These are phyloP conservation scores for Suillus occidentalis DNA, from an alignment of 768 basidiomycete genomes.

Conservation along the genomic window DNA sequence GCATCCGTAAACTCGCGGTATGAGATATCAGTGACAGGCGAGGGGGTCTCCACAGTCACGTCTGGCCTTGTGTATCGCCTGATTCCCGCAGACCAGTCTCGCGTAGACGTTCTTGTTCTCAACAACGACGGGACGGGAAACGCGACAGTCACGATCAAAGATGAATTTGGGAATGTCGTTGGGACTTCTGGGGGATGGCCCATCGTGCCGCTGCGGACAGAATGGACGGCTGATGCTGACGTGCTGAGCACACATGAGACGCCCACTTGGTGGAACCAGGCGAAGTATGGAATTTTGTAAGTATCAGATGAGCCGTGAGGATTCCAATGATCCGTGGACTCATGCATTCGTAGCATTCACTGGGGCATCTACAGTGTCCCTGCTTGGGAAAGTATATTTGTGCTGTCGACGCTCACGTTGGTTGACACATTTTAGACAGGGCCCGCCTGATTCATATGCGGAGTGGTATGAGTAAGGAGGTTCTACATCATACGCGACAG, in stretches of 20 bases:
- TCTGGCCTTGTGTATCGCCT: constrained; percentile 46
- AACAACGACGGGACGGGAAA: constrained; percentile 30
- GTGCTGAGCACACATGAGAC: constrained; percentile 47
- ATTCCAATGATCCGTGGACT: not conserved
- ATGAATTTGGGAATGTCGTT: constrained; percentile 35
- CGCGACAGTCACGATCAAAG: constrained; percentile 35
- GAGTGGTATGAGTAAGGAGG: constrained; percentile 55
- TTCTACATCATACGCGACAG: not conserved
- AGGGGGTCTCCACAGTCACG: constrained; percentile 42
- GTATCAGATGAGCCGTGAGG: constrained; percentile 12
- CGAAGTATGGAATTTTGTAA: constrained; percentile 59
- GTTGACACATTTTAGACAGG: constrained; percentile 28
- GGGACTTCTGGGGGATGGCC: constrained; percentile 39
- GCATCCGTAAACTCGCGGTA: constrained; percentile 36
- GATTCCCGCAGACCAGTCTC: constrained; percentile 49
- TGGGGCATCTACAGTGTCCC: constrained; percentile 51
- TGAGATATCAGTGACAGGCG: constrained; percentile 37
- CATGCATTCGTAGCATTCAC: constrained; percentile 39
- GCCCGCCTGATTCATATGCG: constrained; percentile 41
- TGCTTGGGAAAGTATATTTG: constrained; percentile 35
- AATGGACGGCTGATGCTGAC: constrained; percentile 39
- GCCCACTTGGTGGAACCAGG: constrained; percentile 55
- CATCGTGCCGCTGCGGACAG: constrained; percentile 37
- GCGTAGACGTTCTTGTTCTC: constrained; percentile 47
- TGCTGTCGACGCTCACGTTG: constrained; percentile 15